Base-by-base conservation (phyloP, 2,329 filamentous ascomycete genomes). In the Aspergillus fijiensis region DNA sequence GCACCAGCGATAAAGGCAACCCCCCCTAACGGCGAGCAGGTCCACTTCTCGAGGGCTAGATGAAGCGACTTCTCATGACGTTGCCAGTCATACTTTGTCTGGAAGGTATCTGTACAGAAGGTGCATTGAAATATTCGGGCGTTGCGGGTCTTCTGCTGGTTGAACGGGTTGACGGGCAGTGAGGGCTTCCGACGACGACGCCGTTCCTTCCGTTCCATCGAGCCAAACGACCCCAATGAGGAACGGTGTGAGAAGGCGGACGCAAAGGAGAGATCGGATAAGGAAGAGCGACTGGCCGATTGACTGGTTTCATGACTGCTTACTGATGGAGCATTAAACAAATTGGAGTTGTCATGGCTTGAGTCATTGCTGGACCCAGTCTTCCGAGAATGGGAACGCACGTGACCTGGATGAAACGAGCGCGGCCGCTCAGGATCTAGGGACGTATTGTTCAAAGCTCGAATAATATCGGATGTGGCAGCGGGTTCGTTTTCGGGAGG, bases 401-500 rank as follows among this genome's bases (percentile, higher is more conserved):
- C 71, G 67, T 74, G 74, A 68, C 71, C 64, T 7, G 66, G 59
- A 31, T 69, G 67, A 48, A 69, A 68, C 47, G 67, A 62, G 60
- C 71, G 69, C 64, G 68, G 68, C 60, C 69, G 68, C n/a, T 66
- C 65, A 55, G 73, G 66, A 58, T 74, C 68, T 47, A 77, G 73
- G 19, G 75, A 71, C 16, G 77, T 75, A 61, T 74, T 76, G 49
- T 75, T 76, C 69, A 89, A 80, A 67, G 87, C 87, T 70, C 85
- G 80, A 51, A 82, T 82, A 77, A 89, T 89, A 78, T 85, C 87
- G 42, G 81, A 84, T 60, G 87, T 79, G 6, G 84, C 81, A 63
- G 87, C 87, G 67, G 87, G 84, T 82, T 89, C 87, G 80, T 89
- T 82, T 76, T 89, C 86, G 51, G 87, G 87, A 42, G 87, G 87